Conservation (phyloP, 805 yeast genomes). For the Candida quercuum region DNA sequence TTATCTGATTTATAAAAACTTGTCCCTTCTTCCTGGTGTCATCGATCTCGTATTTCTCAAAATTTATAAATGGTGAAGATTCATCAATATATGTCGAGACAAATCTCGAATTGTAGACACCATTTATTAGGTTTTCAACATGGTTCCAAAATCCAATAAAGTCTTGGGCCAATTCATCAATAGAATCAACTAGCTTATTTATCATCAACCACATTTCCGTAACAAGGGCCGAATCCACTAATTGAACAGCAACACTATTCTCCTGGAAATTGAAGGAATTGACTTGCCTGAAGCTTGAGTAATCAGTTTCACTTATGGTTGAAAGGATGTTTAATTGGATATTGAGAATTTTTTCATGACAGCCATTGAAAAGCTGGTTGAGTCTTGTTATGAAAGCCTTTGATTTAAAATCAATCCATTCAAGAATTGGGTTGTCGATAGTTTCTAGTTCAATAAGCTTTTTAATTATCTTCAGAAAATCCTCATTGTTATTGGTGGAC, state of each 20-base stretch:
- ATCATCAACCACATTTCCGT: conserved; percentile 57
- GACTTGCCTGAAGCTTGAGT: conserved; percentile 22
- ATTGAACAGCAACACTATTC: conserved; percentile 11
- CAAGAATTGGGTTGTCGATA: conserved; percentile 56
- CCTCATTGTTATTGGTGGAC: conserved; percentile 8
- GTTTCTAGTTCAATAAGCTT: conserved; percentile 59
- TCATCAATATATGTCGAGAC: conserved; percentile 25
- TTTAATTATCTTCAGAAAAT: conserved; percentile 41
- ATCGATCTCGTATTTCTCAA: conserved; percentile 38
- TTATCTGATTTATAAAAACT: conserved; percentile 31
- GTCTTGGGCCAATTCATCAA: conserved; percentile 32
- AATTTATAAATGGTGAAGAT: conserved; percentile 31
- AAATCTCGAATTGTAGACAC: conserved; percentile 36
- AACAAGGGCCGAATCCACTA: conserved; percentile 49
- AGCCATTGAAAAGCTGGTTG: conserved; percentile 36
- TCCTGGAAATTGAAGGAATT: conserved; percentile 9
- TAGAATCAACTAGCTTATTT: conserved; percentile 34
- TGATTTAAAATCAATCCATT: conserved; percentile 53
- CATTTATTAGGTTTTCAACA: conserved; percentile 48
- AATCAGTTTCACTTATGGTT: conserved; percentile 31
- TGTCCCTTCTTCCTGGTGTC: conserved; percentile 35
- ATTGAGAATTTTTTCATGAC: conserved; percentile 33
- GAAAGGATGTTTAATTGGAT: conserved; percentile 36
- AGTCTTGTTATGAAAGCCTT: conserved; percentile 33
- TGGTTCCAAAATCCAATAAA: conserved; percentile 49